Percentiles rank a stretch among this genome's conserved stretches.
These are phyloP conservation scores for Astrephomene gubernaculifera DNA, from an alignment of 139 green algal genomes.

Conservation along the genomic window DNA sequence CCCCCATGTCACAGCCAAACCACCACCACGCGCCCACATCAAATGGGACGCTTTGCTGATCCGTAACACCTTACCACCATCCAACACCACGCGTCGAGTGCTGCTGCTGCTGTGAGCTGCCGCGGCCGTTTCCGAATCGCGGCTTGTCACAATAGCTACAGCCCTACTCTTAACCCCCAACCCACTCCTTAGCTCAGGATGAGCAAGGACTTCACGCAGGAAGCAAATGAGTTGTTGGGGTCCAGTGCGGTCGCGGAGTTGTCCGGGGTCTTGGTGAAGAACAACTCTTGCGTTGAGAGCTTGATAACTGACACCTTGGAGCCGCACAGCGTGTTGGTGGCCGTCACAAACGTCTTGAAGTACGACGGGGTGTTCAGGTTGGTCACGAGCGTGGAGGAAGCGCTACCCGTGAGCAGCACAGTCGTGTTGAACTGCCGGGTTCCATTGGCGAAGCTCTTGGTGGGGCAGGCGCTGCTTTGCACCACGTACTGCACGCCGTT, in stretches of 20 bases:
- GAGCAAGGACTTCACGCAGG: conserved; percentile 18
- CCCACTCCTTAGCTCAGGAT: no score
- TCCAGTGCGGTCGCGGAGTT: not conserved
- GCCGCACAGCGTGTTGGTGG: conserved; percentile 16
- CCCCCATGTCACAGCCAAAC: no score
- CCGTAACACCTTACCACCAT: no score
- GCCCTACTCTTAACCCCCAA: no score
- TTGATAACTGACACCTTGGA: conserved; percentile 3
- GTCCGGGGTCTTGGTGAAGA: conserved; percentile 1
- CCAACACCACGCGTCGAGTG: no score
- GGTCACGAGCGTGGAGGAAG: not conserved
- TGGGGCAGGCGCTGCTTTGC: not conserved
- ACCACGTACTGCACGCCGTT: not conserved
- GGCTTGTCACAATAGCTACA: no score
- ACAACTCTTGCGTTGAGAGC: conserved; percentile 5
- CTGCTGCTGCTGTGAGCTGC: no score
- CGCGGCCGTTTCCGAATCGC: no score
- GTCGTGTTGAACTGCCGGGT: conserved; percentile 22
- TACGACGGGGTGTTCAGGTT: not conserved
- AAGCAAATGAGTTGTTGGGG: not conserved
- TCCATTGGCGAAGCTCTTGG: not conserved
- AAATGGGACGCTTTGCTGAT: no score
- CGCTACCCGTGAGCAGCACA: not conserved
- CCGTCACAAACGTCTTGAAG: conserved; percentile 26
- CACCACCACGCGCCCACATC: no score